These are phyloP conservation scores for Porphyra umbilicalis DNA, from an alignment of 31 red algal genomes.

Conservation along the genomic window DNA sequence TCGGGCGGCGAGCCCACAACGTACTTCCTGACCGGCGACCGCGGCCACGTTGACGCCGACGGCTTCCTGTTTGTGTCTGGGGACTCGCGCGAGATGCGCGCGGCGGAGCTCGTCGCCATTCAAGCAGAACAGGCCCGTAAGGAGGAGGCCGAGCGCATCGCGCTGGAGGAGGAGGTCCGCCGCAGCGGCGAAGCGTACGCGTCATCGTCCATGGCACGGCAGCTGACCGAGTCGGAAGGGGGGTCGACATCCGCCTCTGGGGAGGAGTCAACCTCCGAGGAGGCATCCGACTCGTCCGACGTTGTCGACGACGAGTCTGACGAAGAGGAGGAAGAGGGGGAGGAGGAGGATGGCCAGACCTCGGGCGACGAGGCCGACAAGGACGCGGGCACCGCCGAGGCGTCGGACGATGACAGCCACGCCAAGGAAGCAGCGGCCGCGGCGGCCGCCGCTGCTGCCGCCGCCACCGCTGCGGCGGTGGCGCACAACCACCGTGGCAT, in stretches of 20 bases:
- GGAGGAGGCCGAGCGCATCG: conserved; percentile 30
- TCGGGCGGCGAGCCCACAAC: conserved; percentile 12
- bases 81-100: conserved; percentile 42
- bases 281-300: neutral
- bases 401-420: neutral
- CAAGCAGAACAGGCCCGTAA: neutral
- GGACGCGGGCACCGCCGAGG: conserved; percentile 6
- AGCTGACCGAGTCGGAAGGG: neutral
- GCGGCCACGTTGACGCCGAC: conserved; percentile 40
- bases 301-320: neutral
- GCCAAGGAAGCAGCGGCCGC: conserved; percentile 5
- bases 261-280: neutral
- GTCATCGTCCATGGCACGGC: neutral
- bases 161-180: conserved; percentile 21
- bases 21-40: conserved; percentile 71
- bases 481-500: neutral
- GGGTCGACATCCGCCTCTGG: neutral
- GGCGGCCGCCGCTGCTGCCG: neutral
- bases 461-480: neutral
- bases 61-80: conserved; percentile 50
- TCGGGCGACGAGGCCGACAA: conserved; percentile 10
- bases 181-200: conserved; percentile 21
- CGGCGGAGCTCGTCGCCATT: conserved; percentile 35
- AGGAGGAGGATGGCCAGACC: no score
- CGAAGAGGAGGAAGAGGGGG: conserved; percentile 16